Evolutionary conservation across 371 early-diverging fungal genomes (phyloP), one percentile per base, ranked within the genome.

Genomic region (Basidiobolus meristosporus): DNA sequence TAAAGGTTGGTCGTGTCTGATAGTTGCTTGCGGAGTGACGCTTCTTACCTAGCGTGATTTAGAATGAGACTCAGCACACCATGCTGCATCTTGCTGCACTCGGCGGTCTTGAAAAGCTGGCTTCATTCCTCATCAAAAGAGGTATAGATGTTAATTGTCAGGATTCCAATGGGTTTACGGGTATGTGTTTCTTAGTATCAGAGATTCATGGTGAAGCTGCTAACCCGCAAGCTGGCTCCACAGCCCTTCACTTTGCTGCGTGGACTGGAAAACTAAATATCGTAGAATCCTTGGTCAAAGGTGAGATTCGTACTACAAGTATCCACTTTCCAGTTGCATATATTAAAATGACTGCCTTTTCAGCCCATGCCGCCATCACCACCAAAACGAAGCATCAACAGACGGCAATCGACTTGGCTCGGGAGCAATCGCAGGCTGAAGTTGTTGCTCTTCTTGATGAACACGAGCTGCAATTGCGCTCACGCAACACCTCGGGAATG

Each of bases 201-300:
- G n/a, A n/a, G n/a, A n/a, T n/a, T n/a, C n/a, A n/a, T n/a, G n/a
- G n/a, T n/a, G n/a, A n/a, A n/a, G n/a, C n/a, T n/a, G n/a, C n/a
- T n/a, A n/a, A n/a, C n/a, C n/a, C n/a, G n/a, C n/a, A n/a, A n/a
- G n/a, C n/a, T n/a, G n/a, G n/a, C n/a, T n/a, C n/a, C n/a, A n/a
- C n/a, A n/a, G 63, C 65, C 1, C 51, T 68, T 36, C 68, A 68
- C 54, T 68, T 61, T 54, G 65, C 68, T 34, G 62, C 65, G 52
- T 68, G 68, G 68, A 54, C 63, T 44, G 68, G 68, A 48, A 55
- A 56, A 42, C 43, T 42, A 36, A 52, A 59, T 0, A 59, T 64
- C 43, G 68, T 64, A 37, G 29, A 29, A 19, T 18, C 7, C 14
- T 39, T 39, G 33, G 5, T 31, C 16, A 26, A 1, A 41, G 47